A percentile compares a stretch with the other conserved stretches of the same genome.
Conservation (phyloP, 768 basidiomycete genomes). For the Auricularia cornea region DNA sequence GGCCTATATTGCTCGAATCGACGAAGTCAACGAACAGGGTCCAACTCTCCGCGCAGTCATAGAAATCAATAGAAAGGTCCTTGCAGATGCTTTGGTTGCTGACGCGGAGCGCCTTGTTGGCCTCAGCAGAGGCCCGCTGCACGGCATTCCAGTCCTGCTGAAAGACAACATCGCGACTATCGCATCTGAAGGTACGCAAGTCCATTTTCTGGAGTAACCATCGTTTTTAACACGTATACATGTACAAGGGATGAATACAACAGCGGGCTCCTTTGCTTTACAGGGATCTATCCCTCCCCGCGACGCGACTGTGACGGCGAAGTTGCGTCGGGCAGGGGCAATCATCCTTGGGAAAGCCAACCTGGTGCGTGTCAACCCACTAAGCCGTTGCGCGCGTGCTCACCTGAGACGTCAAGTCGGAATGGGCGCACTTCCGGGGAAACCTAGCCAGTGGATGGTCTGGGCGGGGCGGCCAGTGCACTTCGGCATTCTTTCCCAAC, state of each 20-base stretch:
- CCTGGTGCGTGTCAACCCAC: conserved; percentile 14
- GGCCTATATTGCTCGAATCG: conserved; percentile 36
- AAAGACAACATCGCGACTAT: conserved; percentile 24
- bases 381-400: not conserved
- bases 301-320: conserved; percentile 28
- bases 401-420: conserved; percentile 21
- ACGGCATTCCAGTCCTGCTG: conserved; percentile 31
- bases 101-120: conserved; percentile 23
- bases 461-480: conserved; percentile 44
- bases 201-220: not conserved
- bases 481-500: conserved; percentile 41
- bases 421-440: conserved; percentile 44
- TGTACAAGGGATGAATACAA: conserved; percentile 29
- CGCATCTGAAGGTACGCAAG: conserved; percentile 7
- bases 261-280: conserved; percentile 32
- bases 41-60: conserved; percentile 32
- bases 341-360: conserved; percentile 43
- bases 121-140: conserved; percentile 21
- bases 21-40: conserved; percentile 34
- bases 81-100: conserved; percentile 25
- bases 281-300: conserved; percentile 25
- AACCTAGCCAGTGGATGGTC: conserved; percentile 47
- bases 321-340: conserved; percentile 14
- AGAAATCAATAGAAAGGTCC: conserved; percentile 30
- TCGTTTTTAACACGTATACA: not conserved